Conservation (phyloP, 2,329 filamentous ascomycete species). For the Diaporthe destruens region DNA sequence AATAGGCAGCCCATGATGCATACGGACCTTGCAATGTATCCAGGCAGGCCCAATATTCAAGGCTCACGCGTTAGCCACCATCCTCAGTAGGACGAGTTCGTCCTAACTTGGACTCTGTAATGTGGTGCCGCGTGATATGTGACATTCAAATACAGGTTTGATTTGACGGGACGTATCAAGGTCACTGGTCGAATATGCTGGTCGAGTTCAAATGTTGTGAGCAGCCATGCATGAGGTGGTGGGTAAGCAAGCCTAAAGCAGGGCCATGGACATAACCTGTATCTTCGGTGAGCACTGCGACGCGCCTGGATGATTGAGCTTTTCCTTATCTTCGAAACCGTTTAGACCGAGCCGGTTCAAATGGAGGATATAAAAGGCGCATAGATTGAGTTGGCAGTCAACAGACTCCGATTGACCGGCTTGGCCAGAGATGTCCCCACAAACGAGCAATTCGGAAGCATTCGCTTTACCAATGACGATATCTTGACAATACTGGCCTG, state of each 20-base stretch:
- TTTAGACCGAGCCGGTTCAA: too few relatives aligned
- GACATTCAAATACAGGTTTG: neutral
- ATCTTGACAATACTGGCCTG: neutral
- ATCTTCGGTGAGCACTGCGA: neutral
- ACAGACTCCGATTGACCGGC: neutral
- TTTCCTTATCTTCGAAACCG: neutral
- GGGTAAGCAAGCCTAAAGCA: too few relatives aligned
- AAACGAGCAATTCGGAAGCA: neutral
- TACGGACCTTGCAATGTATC: neutral
- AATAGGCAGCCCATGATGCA: slow-evolving; percentile 17
- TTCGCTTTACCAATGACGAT: neutral
- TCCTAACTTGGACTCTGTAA: neutral
- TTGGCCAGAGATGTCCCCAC: neutral
- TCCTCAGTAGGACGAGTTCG: neutral
- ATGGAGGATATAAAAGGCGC: neutral
- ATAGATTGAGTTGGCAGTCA: neutral
- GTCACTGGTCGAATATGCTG: neutral
- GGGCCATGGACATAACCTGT: neutral
- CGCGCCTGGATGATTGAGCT: neutral
- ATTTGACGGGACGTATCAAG: neutral
- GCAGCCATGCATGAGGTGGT: neutral
- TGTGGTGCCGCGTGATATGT: neutral
- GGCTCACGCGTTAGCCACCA: neutral
- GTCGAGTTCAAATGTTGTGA: neutral
- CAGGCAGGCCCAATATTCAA: neutral